These are phyloP conservation scores for Neurospora hispaniola DNA, from an alignment of 495 filamentous ascomycete genomes.

Conservation along the genomic window DNA sequence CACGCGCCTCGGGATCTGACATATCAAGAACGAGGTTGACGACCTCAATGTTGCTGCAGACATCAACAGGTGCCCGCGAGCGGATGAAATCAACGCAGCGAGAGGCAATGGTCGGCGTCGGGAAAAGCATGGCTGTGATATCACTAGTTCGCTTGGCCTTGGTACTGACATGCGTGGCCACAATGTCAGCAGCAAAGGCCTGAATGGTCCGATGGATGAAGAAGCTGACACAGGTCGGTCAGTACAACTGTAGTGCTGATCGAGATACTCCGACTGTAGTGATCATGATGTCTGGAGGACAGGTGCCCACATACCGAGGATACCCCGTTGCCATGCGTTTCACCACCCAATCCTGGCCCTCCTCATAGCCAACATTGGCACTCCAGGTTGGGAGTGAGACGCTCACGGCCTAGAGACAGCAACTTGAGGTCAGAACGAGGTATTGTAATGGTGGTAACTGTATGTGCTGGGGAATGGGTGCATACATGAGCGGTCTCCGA, in stretches of 20 bases:
- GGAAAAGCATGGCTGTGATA: slow-evolving; percentile 60
- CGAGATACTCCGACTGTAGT: neutral
- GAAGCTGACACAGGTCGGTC: slow-evolving; percentile 45
- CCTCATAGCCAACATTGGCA: slow-evolving; percentile 84
- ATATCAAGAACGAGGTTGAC: slow-evolving; percentile 54
- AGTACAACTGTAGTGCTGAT: neutral
- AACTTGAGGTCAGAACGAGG: neutral
- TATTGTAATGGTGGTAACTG: slow-evolving; percentile 15
- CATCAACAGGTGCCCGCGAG: slow-evolving; percentile 38
- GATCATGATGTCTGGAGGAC: neutral
- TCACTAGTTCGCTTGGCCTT: slow-evolving; percentile 33
- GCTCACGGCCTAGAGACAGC: slow-evolving; percentile 65
- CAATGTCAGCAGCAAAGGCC: slow-evolving; percentile 56
- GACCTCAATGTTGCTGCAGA: slow-evolving; percentile 44
- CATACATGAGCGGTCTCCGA: slow-evolving; percentile 49
- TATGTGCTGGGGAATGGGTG: neutral
- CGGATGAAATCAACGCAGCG: slow-evolving; percentile 65
- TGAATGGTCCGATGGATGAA: slow-evolving; percentile 82
- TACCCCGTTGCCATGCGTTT: slow-evolving; percentile 84
- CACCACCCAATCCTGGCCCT: slow-evolving; percentile 78
- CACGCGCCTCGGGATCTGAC: slow-evolving; percentile 37
- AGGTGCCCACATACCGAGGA: slow-evolving; percentile 48
- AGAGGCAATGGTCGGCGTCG: slow-evolving; percentile 52
- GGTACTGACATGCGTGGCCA: slow-evolving; percentile 49
- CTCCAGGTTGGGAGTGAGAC: slow-evolving; percentile 93